Base-by-base conservation (phyloP, 495 filamentous ascomycete species). In the Aspergillus heteromorphus region DNA sequence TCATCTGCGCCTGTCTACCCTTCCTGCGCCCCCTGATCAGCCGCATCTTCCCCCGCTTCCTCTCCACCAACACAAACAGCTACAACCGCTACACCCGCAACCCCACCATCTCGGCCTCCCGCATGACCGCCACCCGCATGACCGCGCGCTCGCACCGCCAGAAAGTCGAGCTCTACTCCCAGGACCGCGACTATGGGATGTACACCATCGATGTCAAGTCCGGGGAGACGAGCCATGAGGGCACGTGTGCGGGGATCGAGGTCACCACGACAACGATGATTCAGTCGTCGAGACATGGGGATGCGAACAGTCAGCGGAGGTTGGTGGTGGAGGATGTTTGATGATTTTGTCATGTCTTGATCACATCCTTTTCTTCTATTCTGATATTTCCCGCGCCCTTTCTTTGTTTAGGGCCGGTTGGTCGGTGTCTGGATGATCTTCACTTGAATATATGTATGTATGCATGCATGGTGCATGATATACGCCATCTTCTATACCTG, bases 11-110 rank as follows among this genome's bases (percentile, higher is more conserved):
- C 47, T 93, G 88, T 60, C 83, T 95, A 18, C 91, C 91, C 13
- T 91, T 87, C 18, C 72, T 95, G 36, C 92, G 92, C 53, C 91
- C 91, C 10, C 73, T 96, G n/a, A 79, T 89, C 60, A 83, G 85
- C 43, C 76, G 78, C 19, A 80, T 91, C 50, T 76, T 91, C 50
- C 91, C 91, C 18, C 73, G 77, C 34, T 78, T 92, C 62, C 72
- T 91, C 20, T 69, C 67, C 1, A 69, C 63, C 8, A 56, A 66
- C 53, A 67, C n/a, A n/a, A n/a, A n/a, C n/a, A n/a, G n/a, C n/a
- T n/a, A n/a, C n/a, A n/a, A n/a, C n/a, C n/a, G 66, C 59, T 61
- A 66, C 43, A 64, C 56, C 6, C 29, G 51, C 16, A 61, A 65
- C 30, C 49, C 49, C 6, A 67, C 61, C 25, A 51, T 34, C 21